Base-by-base conservation (phyloP, 2,329 filamentous ascomycete genomes). In the Aspergillus fumigatus region DNA sequence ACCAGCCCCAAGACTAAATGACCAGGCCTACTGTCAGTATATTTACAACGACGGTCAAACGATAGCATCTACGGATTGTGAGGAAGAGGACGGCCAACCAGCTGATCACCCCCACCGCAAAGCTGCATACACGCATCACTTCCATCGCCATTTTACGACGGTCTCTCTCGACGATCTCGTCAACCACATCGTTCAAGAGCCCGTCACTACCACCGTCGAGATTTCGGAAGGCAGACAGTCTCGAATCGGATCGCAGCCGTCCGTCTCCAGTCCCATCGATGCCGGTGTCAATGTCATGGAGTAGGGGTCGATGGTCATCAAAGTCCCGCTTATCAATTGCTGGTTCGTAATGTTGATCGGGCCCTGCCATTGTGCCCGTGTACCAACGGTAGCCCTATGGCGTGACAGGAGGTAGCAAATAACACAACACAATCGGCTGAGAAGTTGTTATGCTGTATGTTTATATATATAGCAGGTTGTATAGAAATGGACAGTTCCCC, bases 1-100 rank as follows among this genome's bases (percentile, higher is more conserved):
- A 59, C 93, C 94, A 29, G 92, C 93, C 71, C 90, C 94, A 32
- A 97, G 82, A 64, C 79, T 81, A 64, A 21, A 56, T 38, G 38
- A 40, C 26, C 38, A 52, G 5, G 51, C 40, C 14, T 19, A 54
- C 43, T 52, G 53, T 59, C 50, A 58, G 51, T 19, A 47, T 27
- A 21, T 26, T 55, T 19, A 50, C 10, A 9, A 14, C 19, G 23
- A 19, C n/a, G 35, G 45, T 14, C 49, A 29, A 41, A 47, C 8
- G 35, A 21, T 10, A 19, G 26, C 35, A n/a, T 19, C 7, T 19
- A 41, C 4, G 8, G 25, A 17, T 23, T 26, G 11, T 17, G 7
- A 17, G 19, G 26, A 27, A 51, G 41, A 11, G 53, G 19, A 35
- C 43, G 40, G 51, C 72, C 58, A 70, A 81, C 79, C 83, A 85